These are phyloP conservation scores for Geranium brycei DNA, from an alignment of 345 rosid species.

Conservation along the genomic window DNA sequence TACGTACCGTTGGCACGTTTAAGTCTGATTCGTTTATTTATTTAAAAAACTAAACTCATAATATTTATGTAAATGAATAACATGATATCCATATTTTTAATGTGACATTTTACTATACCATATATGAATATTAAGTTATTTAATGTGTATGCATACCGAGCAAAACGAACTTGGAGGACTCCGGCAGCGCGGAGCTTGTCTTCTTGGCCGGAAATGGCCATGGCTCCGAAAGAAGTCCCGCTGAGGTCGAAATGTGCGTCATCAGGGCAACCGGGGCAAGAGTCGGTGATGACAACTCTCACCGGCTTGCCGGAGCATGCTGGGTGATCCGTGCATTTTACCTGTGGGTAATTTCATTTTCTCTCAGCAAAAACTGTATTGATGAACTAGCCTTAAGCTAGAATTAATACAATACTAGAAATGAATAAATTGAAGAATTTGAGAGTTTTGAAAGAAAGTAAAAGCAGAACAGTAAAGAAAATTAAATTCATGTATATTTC, in stretches of 20 bases:
- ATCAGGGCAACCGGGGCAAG: slow-evolving; percentile 33
- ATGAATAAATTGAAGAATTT: background rate
- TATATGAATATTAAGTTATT: background rate
- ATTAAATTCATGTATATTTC: too few species aligned
- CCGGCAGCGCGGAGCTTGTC: slow-evolving; percentile 29
- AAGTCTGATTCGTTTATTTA: too few species aligned
- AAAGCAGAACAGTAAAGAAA: too few species aligned
- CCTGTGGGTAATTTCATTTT: too few species aligned
- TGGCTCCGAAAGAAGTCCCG: slow-evolving; percentile 36
- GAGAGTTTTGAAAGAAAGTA: background rate
- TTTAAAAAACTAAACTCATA: too few species aligned
- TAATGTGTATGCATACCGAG: slow-evolving; percentile 15
- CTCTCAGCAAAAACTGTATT: background rate
- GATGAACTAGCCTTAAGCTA: background rate
- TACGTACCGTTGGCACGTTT: too few species aligned
- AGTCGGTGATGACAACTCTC: slow-evolving; percentile 37
- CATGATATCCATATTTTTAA: too few species aligned
- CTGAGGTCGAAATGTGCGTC: slow-evolving; percentile 43
- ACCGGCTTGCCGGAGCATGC: slow-evolving; percentile 33
- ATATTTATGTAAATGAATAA: too few species aligned
- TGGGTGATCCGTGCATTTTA: slow-evolving; percentile 29
- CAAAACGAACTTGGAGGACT: slow-evolving; percentile 19
- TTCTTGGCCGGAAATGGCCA: slow-evolving; percentile 30
- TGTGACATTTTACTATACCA: too few species aligned
- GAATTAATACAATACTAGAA: background rate